Conservation (phyloP, 1,284 basidiomycete genomes). For the Naganishia albida region DNA sequence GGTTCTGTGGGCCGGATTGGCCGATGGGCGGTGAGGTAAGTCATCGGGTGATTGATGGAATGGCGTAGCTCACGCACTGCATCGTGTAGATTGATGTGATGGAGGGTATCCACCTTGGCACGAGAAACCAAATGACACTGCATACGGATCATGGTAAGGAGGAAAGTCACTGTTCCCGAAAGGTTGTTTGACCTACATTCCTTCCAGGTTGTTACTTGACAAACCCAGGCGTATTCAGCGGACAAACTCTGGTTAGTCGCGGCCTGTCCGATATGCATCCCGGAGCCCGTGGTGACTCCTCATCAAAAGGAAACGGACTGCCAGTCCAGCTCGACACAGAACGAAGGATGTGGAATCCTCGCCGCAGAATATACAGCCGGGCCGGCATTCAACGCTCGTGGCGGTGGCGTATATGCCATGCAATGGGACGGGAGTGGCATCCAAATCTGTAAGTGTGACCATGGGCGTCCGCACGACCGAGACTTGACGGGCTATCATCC, state of each 20-base stretch:
- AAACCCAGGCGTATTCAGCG: constrained; percentile 18
- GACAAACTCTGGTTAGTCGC: constrained; percentile 9
- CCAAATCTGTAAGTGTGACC: constrained; percentile 44
- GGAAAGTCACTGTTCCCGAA: no score
- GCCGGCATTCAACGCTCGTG: constrained; percentile 53
- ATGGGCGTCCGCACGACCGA: no score
- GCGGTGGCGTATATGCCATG: constrained; percentile 77
- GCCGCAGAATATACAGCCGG: constrained; percentile 38
- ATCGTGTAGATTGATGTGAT: constrained; percentile 72
- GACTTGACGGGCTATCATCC: no score
- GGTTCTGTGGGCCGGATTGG: constrained; percentile 56
- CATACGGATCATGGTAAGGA: constrained; percentile 25
- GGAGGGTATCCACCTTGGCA: constrained; percentile 60
- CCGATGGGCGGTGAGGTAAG: constrained; percentile 51
- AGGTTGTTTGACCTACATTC: constrained; percentile 47
- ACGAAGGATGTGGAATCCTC: constrained; percentile 40
- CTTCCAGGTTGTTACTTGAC: constrained; percentile 56
- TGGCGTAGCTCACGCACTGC: constrained; percentile 63
- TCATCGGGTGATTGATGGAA: constrained; percentile 55
- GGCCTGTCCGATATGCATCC: constrained; percentile 46
- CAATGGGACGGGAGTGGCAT: constrained; percentile 41
- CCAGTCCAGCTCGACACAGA: constrained; percentile 58
- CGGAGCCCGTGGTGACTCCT: constrained; percentile 41
- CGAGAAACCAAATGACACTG: constrained; percentile 34
- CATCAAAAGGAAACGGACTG: constrained; percentile 64